These are phyloP conservation scores for Phaeolepiota aurea DNA, from an alignment of 768 basidiomycete species.

Conservation along the genomic window DNA sequence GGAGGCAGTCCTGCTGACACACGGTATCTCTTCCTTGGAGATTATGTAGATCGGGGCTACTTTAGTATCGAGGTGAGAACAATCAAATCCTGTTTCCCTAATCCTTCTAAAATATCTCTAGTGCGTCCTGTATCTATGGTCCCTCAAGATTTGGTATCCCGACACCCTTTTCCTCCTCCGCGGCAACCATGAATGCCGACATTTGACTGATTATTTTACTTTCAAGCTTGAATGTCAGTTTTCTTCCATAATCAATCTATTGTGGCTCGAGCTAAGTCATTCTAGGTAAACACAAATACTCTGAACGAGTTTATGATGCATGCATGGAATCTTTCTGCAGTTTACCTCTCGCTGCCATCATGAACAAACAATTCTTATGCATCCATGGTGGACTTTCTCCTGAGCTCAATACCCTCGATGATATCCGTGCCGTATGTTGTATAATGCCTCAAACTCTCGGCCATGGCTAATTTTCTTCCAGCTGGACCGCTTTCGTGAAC, in stretches of 20 bases:
- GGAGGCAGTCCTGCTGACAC: conserved; percentile 93
- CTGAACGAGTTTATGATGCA: conserved; percentile 91
- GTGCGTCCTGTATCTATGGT: conserved; percentile 98
- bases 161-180: conserved; percentile 93
- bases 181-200: conserved; percentile 98
- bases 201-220: conserved; percentile 97
- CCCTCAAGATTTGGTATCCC: conserved; percentile 99
- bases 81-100: conserved; percentile 1
- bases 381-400: conserved; percentile 97
- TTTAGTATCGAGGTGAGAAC: conserved; percentile 79
- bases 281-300: conserved; percentile 97
- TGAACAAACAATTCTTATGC: conserved; percentile 99
- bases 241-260: too few species aligned
- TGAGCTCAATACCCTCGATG: conserved; percentile 91
- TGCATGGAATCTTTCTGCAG: conserved; percentile 98
- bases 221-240: conserved; percentile 95
- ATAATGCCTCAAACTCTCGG: background rate
- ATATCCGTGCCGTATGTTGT: conserved; percentile 76
- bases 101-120: conserved; percentile 18
- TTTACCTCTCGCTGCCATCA: conserved; percentile 90
- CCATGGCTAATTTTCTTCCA: conserved; percentile 22
- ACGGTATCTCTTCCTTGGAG: conserved; percentile 85
- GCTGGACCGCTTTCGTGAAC: conserved; percentile 98
- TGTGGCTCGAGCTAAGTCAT: background rate
- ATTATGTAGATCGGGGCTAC: conserved; percentile 91